phyloP scores from a whole-genome alignment of 768 basidiomycete species.

The Psilocybe sp. region DNA sequence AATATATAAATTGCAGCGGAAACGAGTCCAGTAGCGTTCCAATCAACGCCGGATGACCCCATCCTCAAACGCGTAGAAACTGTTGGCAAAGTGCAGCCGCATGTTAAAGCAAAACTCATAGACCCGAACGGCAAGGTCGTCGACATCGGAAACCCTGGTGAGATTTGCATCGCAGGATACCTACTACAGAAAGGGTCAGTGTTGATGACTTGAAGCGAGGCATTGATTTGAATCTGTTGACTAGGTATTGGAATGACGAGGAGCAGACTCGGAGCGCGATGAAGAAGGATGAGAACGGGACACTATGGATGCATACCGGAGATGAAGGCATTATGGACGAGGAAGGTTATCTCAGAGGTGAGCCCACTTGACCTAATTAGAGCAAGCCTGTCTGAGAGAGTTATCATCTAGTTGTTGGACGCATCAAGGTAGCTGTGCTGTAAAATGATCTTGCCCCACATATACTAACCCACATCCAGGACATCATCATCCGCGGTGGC shows the following conservation, averaged over 20 bases:
- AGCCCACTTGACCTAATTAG: conserved; percentile 18
- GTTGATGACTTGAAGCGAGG: neutral
- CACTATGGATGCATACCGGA: conserved; percentile 81
- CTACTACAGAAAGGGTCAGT: conserved; percentile 74
- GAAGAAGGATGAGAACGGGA: conserved; percentile 50
- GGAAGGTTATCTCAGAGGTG: conserved; percentile 75
- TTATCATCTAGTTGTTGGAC: conserved; percentile 58
- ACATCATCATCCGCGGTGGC: conserved; percentile 84
- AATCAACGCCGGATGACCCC: conserved; percentile 68
- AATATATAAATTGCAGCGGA: conserved; percentile 48
- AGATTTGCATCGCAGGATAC: conserved; percentile 74
- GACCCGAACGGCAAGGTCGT: conserved; percentile 57
- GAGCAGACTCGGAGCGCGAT: conserved; percentile 63
- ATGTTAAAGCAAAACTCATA: conserved; percentile 74
- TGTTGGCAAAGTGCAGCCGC: conserved; percentile 73
- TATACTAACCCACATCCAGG: conserved; percentile 31
- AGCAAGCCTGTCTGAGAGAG: neutral
- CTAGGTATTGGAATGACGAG: conserved; percentile 75
- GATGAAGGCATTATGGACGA: conserved; percentile 81
- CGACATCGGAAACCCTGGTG: conserved; percentile 72
- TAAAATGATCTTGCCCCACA: neutral
- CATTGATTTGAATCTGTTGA: conserved; percentile 1
- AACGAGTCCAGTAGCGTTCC: conserved; percentile 84
- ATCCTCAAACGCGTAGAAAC: conserved; percentile 78
- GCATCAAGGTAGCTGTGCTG: conserved; percentile 56